Percentiles rank a stretch among this genome's conserved stretches.
Conservation (phyloP, 805 yeast genomes). For the Hanseniaspora mollemarum region DNA sequence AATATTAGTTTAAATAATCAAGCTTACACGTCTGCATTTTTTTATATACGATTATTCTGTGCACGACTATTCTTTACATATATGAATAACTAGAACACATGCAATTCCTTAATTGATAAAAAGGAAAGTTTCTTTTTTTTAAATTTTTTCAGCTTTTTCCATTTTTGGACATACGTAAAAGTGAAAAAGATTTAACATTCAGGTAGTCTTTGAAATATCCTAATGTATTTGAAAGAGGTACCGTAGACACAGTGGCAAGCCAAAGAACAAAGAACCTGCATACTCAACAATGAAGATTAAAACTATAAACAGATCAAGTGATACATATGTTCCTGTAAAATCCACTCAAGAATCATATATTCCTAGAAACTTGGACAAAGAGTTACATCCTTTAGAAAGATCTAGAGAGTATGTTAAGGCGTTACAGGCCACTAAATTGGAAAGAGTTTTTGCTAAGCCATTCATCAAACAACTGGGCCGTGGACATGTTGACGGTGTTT, state of each 20-base stretch:
- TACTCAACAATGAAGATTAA: conserved; percentile 51
- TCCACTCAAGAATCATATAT: conserved; percentile 78
- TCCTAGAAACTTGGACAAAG: conserved; percentile 85
- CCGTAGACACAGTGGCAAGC: neutral
- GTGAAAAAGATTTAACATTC: neutral
- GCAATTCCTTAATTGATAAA: neutral
- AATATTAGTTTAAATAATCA: conserved; percentile 23
- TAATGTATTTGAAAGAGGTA: neutral
- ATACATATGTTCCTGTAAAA: conserved; percentile 81
- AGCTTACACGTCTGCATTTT: no score
- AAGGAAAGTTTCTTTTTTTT: neutral
- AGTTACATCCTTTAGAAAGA: conserved; percentile 90
- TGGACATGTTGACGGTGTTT: conserved; percentile 93
- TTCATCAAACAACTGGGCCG: conserved; percentile 88
- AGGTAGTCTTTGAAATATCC: no score
- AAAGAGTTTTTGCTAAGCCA: conserved; percentile 95
- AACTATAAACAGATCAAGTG: conserved; percentile 80
- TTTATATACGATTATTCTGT: no score
- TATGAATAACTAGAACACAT: neutral
- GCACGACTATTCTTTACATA: neutral
- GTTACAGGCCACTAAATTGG: conserved; percentile 85
- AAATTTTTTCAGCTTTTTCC: no score
- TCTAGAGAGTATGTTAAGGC: conserved; percentile 95
- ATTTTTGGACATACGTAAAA: no score
- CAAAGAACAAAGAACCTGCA: no score